phyloP scores from a whole-genome alignment of 176 grass and related monocot genomes.

The Oryza punctata region DNA sequence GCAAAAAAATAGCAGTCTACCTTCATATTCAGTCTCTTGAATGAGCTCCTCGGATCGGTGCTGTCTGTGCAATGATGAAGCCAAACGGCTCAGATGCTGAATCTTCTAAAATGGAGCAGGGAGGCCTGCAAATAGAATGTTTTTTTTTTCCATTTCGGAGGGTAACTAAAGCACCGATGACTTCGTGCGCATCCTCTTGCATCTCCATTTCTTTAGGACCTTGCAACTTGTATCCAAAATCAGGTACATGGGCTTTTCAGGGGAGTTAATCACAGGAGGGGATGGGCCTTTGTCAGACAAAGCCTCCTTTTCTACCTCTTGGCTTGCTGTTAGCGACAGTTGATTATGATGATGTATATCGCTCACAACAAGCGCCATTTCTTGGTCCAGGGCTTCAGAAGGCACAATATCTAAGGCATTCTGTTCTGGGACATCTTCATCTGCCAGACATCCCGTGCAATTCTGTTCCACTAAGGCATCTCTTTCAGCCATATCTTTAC shows the following conservation, averaged over 20 bases:
- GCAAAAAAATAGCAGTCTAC: not conserved
- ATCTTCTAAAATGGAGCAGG: not conserved
- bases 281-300: not conserved
- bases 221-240: not conserved
- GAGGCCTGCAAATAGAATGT: too few relatives aligned
- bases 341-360: conserved; percentile 7
- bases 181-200: not conserved
- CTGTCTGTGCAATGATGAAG: not conserved
- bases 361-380: not conserved
- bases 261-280: not conserved
- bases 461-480: not conserved
- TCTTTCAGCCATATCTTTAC: conserved; percentile 10
- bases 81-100: not conserved
- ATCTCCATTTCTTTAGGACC: not conserved
- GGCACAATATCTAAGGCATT: not conserved
- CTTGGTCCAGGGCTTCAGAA: not conserved
- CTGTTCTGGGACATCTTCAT: conserved; percentile 27
- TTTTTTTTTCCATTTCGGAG: not conserved
- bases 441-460: not conserved
- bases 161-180: not conserved
- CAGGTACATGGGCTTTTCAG: not conserved
- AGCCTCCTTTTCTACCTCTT: not conserved
- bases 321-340: not conserved
- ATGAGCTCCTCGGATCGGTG: conserved; percentile 1
- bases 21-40: conserved; percentile 27